Evolutionary conservation across 805 yeast species (phyloP).

Genomic region (Yarrowia deformans): DNA sequence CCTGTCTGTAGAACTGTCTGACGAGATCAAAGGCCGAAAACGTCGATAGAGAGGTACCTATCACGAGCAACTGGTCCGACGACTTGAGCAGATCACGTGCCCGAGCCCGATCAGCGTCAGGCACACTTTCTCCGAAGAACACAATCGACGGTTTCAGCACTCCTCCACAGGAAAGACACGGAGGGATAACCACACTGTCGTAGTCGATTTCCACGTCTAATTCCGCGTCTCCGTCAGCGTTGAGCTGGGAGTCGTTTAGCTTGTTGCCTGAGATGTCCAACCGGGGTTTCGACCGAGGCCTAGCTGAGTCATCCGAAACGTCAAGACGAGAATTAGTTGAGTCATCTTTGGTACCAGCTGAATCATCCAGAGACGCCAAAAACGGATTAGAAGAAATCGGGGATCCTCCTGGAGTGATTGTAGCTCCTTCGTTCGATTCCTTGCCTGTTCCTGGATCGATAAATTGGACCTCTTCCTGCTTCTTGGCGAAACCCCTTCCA

Average conservation of each 20-base stretch:
- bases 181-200: conserved; percentile 9
- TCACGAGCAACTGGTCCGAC: conserved; percentile 15
- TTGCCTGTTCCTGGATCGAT: neutral
- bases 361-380: neutral
- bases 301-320: too few species aligned
- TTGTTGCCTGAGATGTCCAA: conserved; percentile 11
- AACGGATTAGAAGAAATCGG: neutral
- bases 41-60: conserved; percentile 18
- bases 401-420: neutral
- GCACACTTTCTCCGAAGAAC: conserved; percentile 90
- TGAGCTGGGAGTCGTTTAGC: neutral
- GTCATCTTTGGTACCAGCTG: neutral
- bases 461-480: neutral
- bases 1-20: conserved; percentile 14
- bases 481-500: too few species aligned
- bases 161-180: conserved; percentile 61
- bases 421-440: neutral
- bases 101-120: conserved; percentile 48
- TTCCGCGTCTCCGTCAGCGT: conserved; percentile 37
- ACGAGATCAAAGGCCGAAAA: conserved; percentile 28
- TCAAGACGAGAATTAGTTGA: too few species aligned
- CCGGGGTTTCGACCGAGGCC: neutral
- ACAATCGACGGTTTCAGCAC: conserved; percentile 92
- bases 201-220: conserved; percentile 12
- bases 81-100: neutral